Conservation (phyloP, 1,284 basidiomycete genomes). For the Moniliophthora roreri region DNA sequence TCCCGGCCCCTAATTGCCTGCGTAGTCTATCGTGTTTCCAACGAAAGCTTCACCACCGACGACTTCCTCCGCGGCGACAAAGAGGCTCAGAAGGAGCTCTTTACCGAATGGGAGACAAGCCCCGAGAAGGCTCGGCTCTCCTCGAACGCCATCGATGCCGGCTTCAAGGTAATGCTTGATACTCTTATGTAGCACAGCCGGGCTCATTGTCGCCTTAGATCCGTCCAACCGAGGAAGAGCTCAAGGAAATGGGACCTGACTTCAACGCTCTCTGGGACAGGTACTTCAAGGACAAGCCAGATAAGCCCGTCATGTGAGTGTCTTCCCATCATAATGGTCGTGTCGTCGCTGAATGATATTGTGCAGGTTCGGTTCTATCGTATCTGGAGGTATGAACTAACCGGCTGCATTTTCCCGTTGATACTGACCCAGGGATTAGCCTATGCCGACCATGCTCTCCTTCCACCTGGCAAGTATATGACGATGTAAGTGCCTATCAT, state of each 20-base stretch:
- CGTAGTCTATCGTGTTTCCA: slow-evolving; percentile 68
- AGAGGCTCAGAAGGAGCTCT: slow-evolving; percentile 57
- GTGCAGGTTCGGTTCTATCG: slow-evolving; percentile 69
- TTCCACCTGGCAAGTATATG: slow-evolving; percentile 71
- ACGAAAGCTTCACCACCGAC: slow-evolving; percentile 62
- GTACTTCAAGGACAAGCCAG: slow-evolving; percentile 76
- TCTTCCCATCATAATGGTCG: too few relatives aligned
- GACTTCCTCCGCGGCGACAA: slow-evolving; percentile 70
- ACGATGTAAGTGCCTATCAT: slow-evolving; percentile 48
- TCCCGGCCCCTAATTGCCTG: background rate
- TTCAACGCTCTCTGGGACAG: slow-evolving; percentile 66
- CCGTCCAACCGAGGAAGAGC: slow-evolving; percentile 64
- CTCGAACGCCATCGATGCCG: slow-evolving; percentile 72
- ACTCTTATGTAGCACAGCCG: slow-evolving; percentile 3
- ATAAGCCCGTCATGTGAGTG: slow-evolving; percentile 78
- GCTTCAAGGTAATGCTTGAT: slow-evolving; percentile 53
- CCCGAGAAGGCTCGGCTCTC: slow-evolving; percentile 69
- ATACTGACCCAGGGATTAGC: slow-evolving; percentile 31
- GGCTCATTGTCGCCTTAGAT: slow-evolving; percentile 36
- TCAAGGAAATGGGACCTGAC: slow-evolving; percentile 76
- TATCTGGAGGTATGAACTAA: slow-evolving; percentile 46
- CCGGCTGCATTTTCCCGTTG: background rate
- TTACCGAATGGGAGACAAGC: slow-evolving; percentile 66
- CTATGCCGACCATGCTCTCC: slow-evolving; percentile 67
- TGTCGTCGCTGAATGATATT: too few relatives aligned